Evolutionary conservation across 129 eudicot genomes (phyloP), one percentile per base, ranked within the genome.

Genomic region (Tagetes erecta): DNA sequence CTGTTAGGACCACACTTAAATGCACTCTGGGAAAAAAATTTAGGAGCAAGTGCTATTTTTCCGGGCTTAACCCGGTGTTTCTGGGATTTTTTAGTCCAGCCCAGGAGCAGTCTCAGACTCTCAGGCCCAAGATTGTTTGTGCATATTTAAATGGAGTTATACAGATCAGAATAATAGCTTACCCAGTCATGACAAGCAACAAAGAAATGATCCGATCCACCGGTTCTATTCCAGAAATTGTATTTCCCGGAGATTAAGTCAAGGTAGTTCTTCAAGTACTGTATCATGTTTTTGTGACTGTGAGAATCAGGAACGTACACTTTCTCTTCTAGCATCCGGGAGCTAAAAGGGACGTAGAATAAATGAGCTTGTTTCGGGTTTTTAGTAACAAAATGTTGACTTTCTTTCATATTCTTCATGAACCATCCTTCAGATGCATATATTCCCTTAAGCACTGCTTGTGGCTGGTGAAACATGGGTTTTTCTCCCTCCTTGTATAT

Each of bases 341-440:
- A 87, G 73, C 97, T 90, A 74, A 90, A 94, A 10, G 98, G 97
- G 14, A 90, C 37, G 87, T 94, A 94, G 81, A 90, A 94, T 3
- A 94, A 76, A 80, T 88, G 93, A 0, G 98, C 97, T 51, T 88
- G 60, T 8, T 82, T 64, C 7, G 98, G 83, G 1, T 84, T 83
- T 37, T 52, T 86, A 9, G 97, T 88, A 30, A 90, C 73, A 33
- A 73, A 90, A 2, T 83, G 92, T 78, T 82, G 69, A 76, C 83
- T 90, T 68, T 76, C 66, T 80, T 88, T 74, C 64, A 94, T 73
- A 20, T 67, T 90, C 78, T 90, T 94, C 96, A 94, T 90, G 76
- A 94, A 94, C 98, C 98, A 94, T n/a, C 98, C 98, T 78, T 94
- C 98, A 2, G 97, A 94, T 49, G 98, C 92, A 76, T 94, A 94